Evolutionary conservation across 2,329 filamentous ascomycete species (phyloP).

Genomic region (Microcyclosporella mali): DNA sequence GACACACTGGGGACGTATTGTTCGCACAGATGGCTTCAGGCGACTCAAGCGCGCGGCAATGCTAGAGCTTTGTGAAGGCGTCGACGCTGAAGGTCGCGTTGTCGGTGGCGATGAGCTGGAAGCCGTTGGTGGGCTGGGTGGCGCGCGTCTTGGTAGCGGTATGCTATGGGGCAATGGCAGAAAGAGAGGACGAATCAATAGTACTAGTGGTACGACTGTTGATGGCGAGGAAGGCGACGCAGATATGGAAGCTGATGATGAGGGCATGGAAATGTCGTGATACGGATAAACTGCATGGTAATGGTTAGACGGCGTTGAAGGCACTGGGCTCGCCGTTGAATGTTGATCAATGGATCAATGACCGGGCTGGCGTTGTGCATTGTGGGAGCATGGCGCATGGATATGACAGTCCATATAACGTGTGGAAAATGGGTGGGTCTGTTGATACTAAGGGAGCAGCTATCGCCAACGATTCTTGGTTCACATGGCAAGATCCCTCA

Average conservation of each 20-base stretch:
- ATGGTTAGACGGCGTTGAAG: neutral
- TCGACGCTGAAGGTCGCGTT: slow-evolving; percentile 87
- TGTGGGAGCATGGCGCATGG: too few species aligned
- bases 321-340: too few species aligned
- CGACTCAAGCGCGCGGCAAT: slow-evolving; percentile 71
- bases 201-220: slow-evolving; percentile 38
- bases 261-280: slow-evolving; percentile 29
- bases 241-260: slow-evolving; percentile 25
- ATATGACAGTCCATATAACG: too few species aligned
- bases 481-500: too few species aligned
- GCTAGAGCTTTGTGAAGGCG: slow-evolving; percentile 87
- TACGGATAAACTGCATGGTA: neutral
- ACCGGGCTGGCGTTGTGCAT: too few species aligned
- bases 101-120: slow-evolving; percentile 80
- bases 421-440: too few species aligned
- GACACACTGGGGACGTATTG: slow-evolving; percentile 89
- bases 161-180: slow-evolving; percentile 33
- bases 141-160: slow-evolving; percentile 41
- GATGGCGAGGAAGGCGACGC: slow-evolving; percentile 37
- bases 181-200: slow-evolving; percentile 40
- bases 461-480: too few species aligned
- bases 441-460: too few species aligned
- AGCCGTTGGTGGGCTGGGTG: slow-evolving; percentile 49
- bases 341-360: too few species aligned
- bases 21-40: slow-evolving; percentile 81